Evolutionary conservation across 2,329 filamentous ascomycete species (phyloP).

Genomic region (Cladosporium sp.): DNA sequence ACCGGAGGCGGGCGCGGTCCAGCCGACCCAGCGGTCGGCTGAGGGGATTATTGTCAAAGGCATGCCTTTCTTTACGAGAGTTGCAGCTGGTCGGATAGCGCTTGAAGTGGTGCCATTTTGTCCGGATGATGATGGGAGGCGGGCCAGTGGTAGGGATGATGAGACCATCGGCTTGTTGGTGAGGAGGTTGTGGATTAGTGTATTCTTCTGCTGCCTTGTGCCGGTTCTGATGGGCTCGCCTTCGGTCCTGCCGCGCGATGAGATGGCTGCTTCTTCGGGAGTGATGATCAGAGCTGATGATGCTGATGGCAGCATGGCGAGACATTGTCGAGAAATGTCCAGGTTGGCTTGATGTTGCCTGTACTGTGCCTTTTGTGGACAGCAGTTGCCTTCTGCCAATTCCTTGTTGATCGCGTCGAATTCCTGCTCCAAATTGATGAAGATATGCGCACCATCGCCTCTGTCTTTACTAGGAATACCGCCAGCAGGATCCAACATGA

Average conservation of each 20-base stretch:
- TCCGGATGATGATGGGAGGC: slow-evolving; percentile 44
- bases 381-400: background rate
- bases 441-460: slow-evolving; percentile 67
- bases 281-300: slow-evolving; percentile 89
- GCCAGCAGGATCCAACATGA: slow-evolving; percentile 81
- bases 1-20: slow-evolving; percentile 62
- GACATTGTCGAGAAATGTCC: slow-evolving; percentile 62
- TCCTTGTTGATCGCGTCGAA: slow-evolving; percentile 65
- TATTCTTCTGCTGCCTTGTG: slow-evolving; percentile 66
- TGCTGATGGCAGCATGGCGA: slow-evolving; percentile 73
- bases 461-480: slow-evolving; percentile 67
- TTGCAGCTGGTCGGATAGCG: slow-evolving; percentile 52
- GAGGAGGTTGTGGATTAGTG: slow-evolving; percentile 88
- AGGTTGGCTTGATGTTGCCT: slow-evolving; percentile 66
- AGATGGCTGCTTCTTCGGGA: slow-evolving; percentile 72
- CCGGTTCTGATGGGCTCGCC: slow-evolving; percentile 30
- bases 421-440: slow-evolving; percentile 92
- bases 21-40: slow-evolving; percentile 55
- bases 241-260: slow-evolving; percentile 31
- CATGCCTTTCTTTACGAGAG: slow-evolving; percentile 87
- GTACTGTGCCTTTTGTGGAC: slow-evolving; percentile 17
- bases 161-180: slow-evolving; percentile 93
- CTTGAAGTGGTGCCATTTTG: background rate
- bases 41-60: slow-evolving; percentile 80
- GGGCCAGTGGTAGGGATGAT: slow-evolving; percentile 75